Conservation (phyloP, 1,284 basidiomycete genomes). For the Cryptococcus deneoformans region DNA sequence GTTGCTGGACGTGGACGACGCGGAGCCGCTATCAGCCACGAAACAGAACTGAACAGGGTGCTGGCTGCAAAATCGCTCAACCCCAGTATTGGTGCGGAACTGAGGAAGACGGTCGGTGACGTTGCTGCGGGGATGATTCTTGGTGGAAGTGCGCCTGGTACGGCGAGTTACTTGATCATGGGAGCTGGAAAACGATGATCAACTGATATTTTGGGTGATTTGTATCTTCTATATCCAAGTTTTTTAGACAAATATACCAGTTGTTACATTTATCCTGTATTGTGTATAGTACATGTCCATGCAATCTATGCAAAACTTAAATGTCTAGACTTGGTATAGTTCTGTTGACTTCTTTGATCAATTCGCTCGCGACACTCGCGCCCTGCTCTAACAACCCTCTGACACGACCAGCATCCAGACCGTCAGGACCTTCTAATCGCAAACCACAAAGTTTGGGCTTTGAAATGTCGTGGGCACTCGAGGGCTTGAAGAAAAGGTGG, state of each 20-base stretch:
- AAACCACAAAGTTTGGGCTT: slow-evolving; percentile 42
- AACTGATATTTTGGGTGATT: neutral
- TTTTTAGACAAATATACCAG: neutral
- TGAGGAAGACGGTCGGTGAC: slow-evolving; percentile 77
- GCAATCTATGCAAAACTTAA: neutral
- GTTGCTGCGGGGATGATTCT: slow-evolving; percentile 70
- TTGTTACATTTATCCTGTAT: neutral
- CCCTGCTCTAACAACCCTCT: slow-evolving; percentile 29
- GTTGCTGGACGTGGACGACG: slow-evolving; percentile 68
- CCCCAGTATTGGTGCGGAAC: slow-evolving; percentile 56
- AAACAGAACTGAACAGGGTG: slow-evolving; percentile 61
- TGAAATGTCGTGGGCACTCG: neutral
- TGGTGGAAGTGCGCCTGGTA: slow-evolving; percentile 50
- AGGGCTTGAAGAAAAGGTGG: slow-evolving; percentile 36
- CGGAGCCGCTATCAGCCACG: slow-evolving; percentile 59
- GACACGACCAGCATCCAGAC: slow-evolving; percentile 29
- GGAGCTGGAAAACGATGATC: slow-evolving; percentile 55
- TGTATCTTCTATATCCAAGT: neutral
- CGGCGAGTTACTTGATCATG: slow-evolving; percentile 65
- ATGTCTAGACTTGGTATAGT: slow-evolving; percentile 6
- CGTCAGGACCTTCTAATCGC: slow-evolving; percentile 42
- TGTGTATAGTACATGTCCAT: neutral
- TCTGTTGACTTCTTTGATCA: slow-evolving; percentile 23
- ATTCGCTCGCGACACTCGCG: slow-evolving; percentile 20
- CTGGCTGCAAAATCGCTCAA: slow-evolving; percentile 60